Percentiles rank a stretch among this genome's conserved stretches.
These are phyloP conservation scores for Phragmites australis DNA, from an alignment of 176 grass and related monocot genomes.

Conservation along the genomic window DNA sequence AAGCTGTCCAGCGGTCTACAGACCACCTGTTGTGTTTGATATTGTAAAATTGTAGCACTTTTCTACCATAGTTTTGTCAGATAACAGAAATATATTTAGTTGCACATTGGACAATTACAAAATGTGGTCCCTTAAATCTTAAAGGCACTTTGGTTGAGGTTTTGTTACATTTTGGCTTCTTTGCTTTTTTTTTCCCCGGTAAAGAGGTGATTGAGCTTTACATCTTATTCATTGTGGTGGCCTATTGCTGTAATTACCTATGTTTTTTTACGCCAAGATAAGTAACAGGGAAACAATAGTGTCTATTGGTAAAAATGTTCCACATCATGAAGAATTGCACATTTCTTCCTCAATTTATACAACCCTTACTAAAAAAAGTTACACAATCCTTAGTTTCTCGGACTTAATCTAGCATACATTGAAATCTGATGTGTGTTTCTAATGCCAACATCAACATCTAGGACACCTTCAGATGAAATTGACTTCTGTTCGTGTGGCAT, in stretches of 20 bases:
- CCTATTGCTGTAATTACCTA: conserved; percentile 7
- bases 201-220: conserved; percentile 7
- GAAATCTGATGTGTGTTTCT: conserved; percentile 14
- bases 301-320: neutral
- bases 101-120: conserved; percentile 1
- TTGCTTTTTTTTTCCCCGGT: neutral
- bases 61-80: neutral
- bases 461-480: neutral
- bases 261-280: neutral
- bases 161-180: neutral
- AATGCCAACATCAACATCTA: conserved; percentile 7
- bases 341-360: neutral
- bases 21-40: neutral
- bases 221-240: neutral
- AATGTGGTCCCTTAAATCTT: neutral
- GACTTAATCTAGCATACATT: neutral
- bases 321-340: conserved; percentile 17
- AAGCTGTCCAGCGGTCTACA: neutral
- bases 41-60: conserved; percentile 7
- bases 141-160: neutral
- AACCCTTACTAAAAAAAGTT: neutral
- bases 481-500: neutral
- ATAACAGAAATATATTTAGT: conserved; percentile 3
- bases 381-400: neutral
- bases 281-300: neutral